Base-by-base conservation (phyloP, 1,284 basidiomycete genomes). In the Moniliella sp. region DNA sequence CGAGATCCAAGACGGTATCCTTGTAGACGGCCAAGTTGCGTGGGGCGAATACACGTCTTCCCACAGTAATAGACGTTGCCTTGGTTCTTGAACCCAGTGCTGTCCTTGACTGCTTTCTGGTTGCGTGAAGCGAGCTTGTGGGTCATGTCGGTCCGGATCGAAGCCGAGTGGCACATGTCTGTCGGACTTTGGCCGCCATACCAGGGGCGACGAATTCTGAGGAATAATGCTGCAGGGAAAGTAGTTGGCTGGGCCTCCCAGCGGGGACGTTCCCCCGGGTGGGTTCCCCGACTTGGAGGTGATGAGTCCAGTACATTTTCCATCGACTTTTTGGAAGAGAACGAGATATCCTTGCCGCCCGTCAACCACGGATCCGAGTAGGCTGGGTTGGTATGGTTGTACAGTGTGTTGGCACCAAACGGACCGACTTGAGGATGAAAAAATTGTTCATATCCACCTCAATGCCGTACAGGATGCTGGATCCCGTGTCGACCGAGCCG, bases 41-140 rank as follows among this genome's bases (percentile, higher is more conserved):
- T 11, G 64, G 57, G 2, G 69, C 31, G 48, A 36, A 65, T 64
- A 28, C 97, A 66, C 57, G 88, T 75, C 32, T 76, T 70, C 88
- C 88, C 97, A 3, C 74, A 76, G 55, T 81, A 91, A 61, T 78
- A 94, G 28, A 94, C 81, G 57, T 86, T 75, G 4, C 86, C 88
- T 34, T 72, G 66, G 3, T 73, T 44, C 32, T 27, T 37, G 31
- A 40, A 28, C 15, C 39, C 16, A 10, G 28, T 9, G 21, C 21
- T n/a, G 21, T n/a, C n/a, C 21, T 23, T n/a, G n/a, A n/a, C n/a
- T n/a, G n/a, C n/a, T n/a, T n/a, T n/a, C n/a, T n/a, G n/a, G n/a
- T n/a, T n/a, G n/a, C n/a, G n/a, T n/a, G n/a, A n/a, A n/a, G n/a
- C n/a, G n/a, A n/a, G 21, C 9, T 15, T 13, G 10, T 8, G 15